phyloP scores from a whole-genome alignment of 495 filamentous ascomycete species.

The Xylaria cubensis region DNA sequence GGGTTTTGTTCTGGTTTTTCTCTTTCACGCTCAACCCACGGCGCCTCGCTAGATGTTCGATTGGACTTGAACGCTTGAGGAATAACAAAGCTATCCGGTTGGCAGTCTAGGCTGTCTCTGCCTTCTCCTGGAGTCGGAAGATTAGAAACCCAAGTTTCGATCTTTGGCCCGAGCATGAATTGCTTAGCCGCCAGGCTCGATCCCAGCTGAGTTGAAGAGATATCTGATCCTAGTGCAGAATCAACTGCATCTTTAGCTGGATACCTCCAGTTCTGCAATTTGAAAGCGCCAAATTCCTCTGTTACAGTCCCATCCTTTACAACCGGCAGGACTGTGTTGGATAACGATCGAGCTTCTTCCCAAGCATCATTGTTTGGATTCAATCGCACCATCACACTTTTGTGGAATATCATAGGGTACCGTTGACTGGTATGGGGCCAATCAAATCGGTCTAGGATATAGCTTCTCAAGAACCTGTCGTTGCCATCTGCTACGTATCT shows the following conservation, averaged over 20 bases:
- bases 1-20: neutral
- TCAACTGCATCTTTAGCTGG: neutral
- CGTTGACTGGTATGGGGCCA: neutral
- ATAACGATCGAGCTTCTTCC: neutral
- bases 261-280: slow-evolving; percentile 17
- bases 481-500: slow-evolving; percentile 38
- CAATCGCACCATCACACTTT: slow-evolving; percentile 30
- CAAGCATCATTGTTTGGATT: slow-evolving; percentile 10
- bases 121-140: neutral
- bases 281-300: slow-evolving; percentile 22
- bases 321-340: neutral
- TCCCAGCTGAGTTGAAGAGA: neutral
- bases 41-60: neutral
- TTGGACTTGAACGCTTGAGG: neutral
- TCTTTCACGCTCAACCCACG: neutral
- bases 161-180: slow-evolving; percentile 24
- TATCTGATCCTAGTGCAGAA: neutral
- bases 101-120: too few species aligned
- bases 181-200: slow-evolving; percentile 25
- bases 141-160: slow-evolving; percentile 22
- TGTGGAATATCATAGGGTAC: slow-evolving; percentile 30
- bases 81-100: neutral
- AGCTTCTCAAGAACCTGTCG: slow-evolving; percentile 18
- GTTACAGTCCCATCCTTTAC: neutral
- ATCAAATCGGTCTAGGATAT: slow-evolving; percentile 34